These are phyloP conservation scores for Oxyria digyna DNA, from an alignment of 148 eudicot genomes.

Conservation along the genomic window DNA sequence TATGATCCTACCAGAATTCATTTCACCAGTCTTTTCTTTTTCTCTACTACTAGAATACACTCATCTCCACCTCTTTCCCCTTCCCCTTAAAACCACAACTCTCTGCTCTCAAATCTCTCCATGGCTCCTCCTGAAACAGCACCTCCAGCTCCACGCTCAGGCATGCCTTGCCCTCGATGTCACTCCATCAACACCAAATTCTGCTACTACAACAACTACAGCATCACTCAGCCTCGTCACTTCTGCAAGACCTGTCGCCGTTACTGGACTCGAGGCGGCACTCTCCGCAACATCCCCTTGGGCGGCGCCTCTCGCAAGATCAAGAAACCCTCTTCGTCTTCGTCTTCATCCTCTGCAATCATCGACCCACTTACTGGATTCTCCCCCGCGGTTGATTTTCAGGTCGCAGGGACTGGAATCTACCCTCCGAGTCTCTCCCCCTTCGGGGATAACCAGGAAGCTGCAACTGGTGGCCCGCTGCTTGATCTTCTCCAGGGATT, in stretches of 20 bases:
- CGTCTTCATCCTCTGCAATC: constrained; percentile 13
- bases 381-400: constrained; percentile 7
- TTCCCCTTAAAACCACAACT: no score
- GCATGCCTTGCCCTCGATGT: constrained; percentile 64
- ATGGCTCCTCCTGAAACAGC: neutral
- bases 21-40: no score
- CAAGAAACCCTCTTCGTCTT: constrained; percentile 37
- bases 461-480: constrained; percentile 29
- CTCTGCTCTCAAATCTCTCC: neutral
- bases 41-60: no score
- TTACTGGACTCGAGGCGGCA: constrained; percentile 91
- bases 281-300: constrained; percentile 73
- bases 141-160: constrained; percentile 1
- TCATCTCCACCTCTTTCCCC: no score
- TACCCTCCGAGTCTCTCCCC: neutral
- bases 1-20: no score
- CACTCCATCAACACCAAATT: constrained; percentile 82
- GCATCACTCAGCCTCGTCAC: constrained; percentile 74
- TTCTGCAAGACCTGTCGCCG: constrained; percentile 87
- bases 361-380: neutral
- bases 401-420: constrained; percentile 8
- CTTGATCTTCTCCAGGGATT: constrained; percentile 18
- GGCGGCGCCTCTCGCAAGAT: constrained; percentile 77
- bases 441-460: constrained; percentile 17
- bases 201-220: constrained; percentile 94